Evolutionary conservation across 2,329 filamentous ascomycete species (phyloP).

Genomic region (Microsporum ferrugineum): DNA sequence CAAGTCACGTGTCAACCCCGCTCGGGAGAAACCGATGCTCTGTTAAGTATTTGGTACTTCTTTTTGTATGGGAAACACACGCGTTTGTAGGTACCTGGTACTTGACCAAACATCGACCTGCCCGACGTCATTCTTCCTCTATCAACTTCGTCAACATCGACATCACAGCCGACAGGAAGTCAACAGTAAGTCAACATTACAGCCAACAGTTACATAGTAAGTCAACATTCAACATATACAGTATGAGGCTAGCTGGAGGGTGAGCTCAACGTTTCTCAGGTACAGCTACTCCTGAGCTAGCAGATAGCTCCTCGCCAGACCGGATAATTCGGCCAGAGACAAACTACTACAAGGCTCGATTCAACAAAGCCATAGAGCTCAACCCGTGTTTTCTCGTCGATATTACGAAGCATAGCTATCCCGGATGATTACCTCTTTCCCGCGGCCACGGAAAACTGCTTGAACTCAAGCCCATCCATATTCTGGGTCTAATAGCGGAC

Average conservation of each 20-base stretch:
- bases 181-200: background rate
- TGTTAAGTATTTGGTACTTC: background rate
- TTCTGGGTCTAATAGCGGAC: background rate
- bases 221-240: background rate
- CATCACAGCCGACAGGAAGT: background rate
- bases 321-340: background rate
- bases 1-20: slow-evolving; percentile 5
- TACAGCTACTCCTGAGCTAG: background rate
- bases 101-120: background rate
- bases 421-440: background rate
- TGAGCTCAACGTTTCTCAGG: background rate
- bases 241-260: background rate
- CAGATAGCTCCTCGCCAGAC: slow-evolving; percentile 1
- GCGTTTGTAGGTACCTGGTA: background rate
- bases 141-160: background rate
- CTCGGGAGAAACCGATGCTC: background rate
- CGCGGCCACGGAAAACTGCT: background rate
- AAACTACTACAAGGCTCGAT: background rate
- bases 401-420: background rate
- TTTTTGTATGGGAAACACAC: background rate
- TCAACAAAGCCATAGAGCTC: background rate
- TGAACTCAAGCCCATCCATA: background rate
- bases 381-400: background rate
- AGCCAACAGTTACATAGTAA: background rate
- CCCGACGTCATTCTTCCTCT: background rate